A percentile compares a stretch with the other conserved stretches of the same genome.
These are phyloP conservation scores for Rhazya stricta DNA, from an alignment of 257 asterid genomes.

Conservation along the genomic window DNA sequence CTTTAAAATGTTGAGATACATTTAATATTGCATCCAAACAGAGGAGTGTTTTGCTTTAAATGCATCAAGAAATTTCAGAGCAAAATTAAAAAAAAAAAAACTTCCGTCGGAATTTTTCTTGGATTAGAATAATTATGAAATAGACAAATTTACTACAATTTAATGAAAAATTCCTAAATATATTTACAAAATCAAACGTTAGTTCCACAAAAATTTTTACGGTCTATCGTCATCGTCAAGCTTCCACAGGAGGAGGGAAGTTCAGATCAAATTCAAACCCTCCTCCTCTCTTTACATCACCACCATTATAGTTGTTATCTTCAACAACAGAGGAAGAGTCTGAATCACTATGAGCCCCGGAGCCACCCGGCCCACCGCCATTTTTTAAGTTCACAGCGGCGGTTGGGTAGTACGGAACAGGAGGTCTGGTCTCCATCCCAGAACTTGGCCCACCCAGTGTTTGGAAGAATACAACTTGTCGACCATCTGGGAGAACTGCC, in stretches of 20 bases:
- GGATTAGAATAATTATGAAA: conserved; percentile 4
- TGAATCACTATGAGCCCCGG: conserved; percentile 45
- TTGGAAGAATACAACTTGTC: conserved; percentile 40
- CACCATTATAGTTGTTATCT: conserved; percentile 44
- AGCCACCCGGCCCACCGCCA: conserved; percentile 25
- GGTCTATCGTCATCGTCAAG: conserved; percentile 12
- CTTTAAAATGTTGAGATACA: too few species aligned
- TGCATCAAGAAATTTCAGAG: too few species aligned
- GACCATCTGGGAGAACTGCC: conserved; percentile 68
- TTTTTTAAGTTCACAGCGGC: conserved; percentile 21
- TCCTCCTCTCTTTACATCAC: conserved; percentile 40
- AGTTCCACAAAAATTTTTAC: conserved; percentile 10
- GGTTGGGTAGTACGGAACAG: background rate
- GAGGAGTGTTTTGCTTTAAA: too few species aligned
- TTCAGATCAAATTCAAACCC: conserved; percentile 77
- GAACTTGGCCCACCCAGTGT: background rate
- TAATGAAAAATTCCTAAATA: background rate
- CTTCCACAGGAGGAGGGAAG: conserved; percentile 64
- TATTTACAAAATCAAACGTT: conserved; percentile 48
- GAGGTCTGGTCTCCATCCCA: background rate
- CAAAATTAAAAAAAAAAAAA: too few species aligned
- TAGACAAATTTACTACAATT: conserved; percentile 16
- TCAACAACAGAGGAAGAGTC: conserved; percentile 85
- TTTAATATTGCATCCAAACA: too few species aligned
- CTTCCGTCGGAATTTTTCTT: too few species aligned